phyloP scores from a whole-genome alignment of 352 stramenopile genomes.

The Phytophthora meadii region DNA sequence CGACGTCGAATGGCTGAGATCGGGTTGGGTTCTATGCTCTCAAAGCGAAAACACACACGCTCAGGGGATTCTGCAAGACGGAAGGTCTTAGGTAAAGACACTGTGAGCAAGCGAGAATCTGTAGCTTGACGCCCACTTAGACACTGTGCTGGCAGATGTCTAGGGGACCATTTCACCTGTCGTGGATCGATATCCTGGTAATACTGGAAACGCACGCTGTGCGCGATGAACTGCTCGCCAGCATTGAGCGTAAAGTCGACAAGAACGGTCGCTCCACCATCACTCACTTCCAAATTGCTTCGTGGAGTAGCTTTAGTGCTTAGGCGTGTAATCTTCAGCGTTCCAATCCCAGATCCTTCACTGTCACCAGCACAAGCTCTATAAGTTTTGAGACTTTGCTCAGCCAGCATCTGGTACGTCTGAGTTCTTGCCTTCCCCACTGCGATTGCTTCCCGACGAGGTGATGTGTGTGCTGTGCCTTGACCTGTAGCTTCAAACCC shows the following conservation, averaged over 20 bases:
- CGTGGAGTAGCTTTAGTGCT: slow-evolving; percentile 22
- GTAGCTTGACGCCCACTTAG: slow-evolving; percentile 46
- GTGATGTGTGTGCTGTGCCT: slow-evolving; percentile 23
- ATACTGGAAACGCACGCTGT: slow-evolving; percentile 74
- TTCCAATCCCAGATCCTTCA: slow-evolving; percentile 10
- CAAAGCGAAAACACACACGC: slow-evolving; percentile 67
- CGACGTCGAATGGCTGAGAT: slow-evolving; percentile 52
- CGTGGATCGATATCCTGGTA: slow-evolving; percentile 53
- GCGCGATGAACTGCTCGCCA: slow-evolving; percentile 78
- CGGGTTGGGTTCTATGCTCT: slow-evolving; percentile 44
- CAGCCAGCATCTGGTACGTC: slow-evolving; percentile 64
- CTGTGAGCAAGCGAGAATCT: slow-evolving; percentile 52
- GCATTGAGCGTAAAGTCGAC: slow-evolving; percentile 82
- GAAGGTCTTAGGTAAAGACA: slow-evolving; percentile 61
- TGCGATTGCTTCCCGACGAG: slow-evolving; percentile 36
- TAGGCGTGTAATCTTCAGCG: slow-evolving; percentile 24
- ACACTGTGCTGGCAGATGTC: slow-evolving; percentile 57
- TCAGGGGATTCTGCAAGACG: slow-evolving; percentile 56
- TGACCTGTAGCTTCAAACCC: slow-evolving; percentile 7
- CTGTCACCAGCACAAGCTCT: slow-evolving; percentile 11
- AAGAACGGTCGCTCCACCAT: slow-evolving; percentile 52
- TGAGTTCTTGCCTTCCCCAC: slow-evolving; percentile 52
- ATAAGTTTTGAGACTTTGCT: slow-evolving; percentile 53
- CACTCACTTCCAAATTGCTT: slow-evolving; percentile 12
- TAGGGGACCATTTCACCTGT: slow-evolving; percentile 64